Percentiles rank a stretch among this genome's conserved stretches.
Conservation (phyloP, 192 early-diverging fungal genomes). For the Backusella sp. region DNA sequence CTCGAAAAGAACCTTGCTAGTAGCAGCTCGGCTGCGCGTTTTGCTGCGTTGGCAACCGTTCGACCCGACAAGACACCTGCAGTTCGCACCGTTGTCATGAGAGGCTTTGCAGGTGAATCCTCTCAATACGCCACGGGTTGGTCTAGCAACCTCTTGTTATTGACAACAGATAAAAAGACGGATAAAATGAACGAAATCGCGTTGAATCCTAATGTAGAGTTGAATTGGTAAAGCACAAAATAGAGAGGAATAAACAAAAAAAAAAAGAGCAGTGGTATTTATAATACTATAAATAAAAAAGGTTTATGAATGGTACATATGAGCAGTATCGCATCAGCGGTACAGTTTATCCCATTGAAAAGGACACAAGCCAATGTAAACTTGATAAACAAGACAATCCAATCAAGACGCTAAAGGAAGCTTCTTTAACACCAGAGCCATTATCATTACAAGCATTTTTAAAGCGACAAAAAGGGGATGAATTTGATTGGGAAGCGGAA, state of each 20-base stretch:
- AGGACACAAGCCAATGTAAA: neutral
- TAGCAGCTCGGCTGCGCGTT: slow-evolving; percentile 1
- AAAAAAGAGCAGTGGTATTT: too few relatives aligned
- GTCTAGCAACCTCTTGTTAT: slow-evolving; percentile 24
- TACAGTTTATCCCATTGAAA: slow-evolving; percentile 18
- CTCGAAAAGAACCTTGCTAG: slow-evolving; percentile 22
- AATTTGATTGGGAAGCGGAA: slow-evolving; percentile 38
- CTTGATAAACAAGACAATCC: neutral
- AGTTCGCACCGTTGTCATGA: slow-evolving; percentile 37
- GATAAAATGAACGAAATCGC: slow-evolving; percentile 32
- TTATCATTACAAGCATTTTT: slow-evolving; percentile 13
- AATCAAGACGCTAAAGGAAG: neutral
- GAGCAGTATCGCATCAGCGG: slow-evolving; percentile 43
- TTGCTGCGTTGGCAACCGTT: slow-evolving; percentile 28
- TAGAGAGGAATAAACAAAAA: neutral
- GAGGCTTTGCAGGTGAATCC: slow-evolving; percentile 39
- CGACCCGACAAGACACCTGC: slow-evolving; percentile 25
- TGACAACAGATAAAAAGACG: slow-evolving; percentile 31
- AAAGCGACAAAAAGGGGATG: neutral
- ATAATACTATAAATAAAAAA: neutral
- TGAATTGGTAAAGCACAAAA: slow-evolving; percentile 28
- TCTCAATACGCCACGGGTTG: slow-evolving; percentile 18
- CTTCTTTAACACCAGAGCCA: neutral
- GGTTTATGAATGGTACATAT: slow-evolving; percentile 33
- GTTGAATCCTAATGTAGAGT: slow-evolving; percentile 26